Evolutionary conservation across 257 asterid genomes (phyloP), one percentile per base, ranked within the genome.

Genomic region (Solanum paucissectum): DNA sequence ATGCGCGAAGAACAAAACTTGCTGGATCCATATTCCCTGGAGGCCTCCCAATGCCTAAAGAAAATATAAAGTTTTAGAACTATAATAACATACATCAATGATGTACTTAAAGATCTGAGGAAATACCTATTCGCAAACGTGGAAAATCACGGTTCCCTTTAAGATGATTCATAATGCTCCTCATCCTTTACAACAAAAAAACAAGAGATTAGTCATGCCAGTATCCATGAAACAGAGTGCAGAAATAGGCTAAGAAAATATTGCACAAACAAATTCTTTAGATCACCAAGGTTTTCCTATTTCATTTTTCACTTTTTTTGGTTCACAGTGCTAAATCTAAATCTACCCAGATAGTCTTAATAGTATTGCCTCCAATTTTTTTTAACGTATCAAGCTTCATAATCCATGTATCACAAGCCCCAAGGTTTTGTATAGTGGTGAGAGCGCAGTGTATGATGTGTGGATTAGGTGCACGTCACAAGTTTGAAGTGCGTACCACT

Each of bases 41-140:
- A 71, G 99, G 99, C 91, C 98, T 94, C 44, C 99, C 99, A 82
- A 96, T 95, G 89, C 98, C 99, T 95, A 83, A 36, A 12, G 27
- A 36, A 33, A 32, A n/a, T 69, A 46, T 36, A 6, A 46, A 27
- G n/a, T 42, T 40, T 42, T 42, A 60, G 16, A 33, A 44, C 27
- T 81, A 74, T 36, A 85, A 29, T 23, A 46, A 86, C 36, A 20
- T 27, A 74, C 64, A 85, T 84, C 79, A 82, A 49, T 29, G 6
- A 18, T 9, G 37, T 16, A 82, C 44, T 29, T 32, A 49, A 46
- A 5, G 32, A 82, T 18, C 42, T 49, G 42, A 49, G 21, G 44
- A 6, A 83, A 36, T 93, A 95, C 99, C 99, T 91, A 97, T 95
- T 74, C 98, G 89, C 66, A 96, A 86, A 74, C 99, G 99, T 88